Conservation (phyloP, 2,329 filamentous ascomycete species). For the Gliomastix tumulicola region DNA sequence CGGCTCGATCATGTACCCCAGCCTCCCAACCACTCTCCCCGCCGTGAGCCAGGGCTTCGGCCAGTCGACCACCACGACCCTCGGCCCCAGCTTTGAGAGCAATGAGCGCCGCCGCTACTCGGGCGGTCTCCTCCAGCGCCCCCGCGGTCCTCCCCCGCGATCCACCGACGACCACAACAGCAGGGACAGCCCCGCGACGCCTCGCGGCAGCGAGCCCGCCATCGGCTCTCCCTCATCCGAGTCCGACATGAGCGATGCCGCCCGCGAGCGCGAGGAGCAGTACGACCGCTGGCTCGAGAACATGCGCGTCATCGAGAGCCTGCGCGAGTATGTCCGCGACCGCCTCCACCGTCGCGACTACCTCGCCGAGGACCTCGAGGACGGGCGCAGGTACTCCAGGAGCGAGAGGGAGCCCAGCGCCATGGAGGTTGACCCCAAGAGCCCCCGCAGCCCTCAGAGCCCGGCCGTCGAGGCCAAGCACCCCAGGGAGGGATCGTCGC, state of each 20-base stretch:
- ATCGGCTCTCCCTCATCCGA: constrained; percentile 48
- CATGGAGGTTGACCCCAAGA: constrained; percentile 29
- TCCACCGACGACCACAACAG: constrained; percentile 17
- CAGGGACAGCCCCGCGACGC: constrained; percentile 32
- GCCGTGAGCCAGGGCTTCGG: constrained; percentile 65
- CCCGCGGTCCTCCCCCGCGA: constrained; percentile 35
- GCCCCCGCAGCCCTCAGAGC: constrained; percentile 14
- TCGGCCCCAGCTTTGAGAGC: constrained; percentile 60
- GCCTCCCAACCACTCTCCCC: constrained; percentile 45
- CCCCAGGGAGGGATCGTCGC: constrained; percentile 21
- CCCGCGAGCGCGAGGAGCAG: constrained; percentile 51
- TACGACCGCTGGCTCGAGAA: constrained; percentile 62
- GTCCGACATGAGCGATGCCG: constrained; percentile 43
- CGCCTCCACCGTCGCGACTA: constrained; percentile 52
- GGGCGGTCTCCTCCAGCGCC: constrained; percentile 59
- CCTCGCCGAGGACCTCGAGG: constrained; percentile 21
- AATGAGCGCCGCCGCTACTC: constrained; percentile 60
- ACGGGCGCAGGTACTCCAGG: too few species aligned
- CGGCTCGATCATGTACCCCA: constrained; percentile 65
- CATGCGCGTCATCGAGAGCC: constrained; percentile 56
- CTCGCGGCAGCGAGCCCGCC: constrained; percentile 33
- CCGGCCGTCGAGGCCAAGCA: constrained; percentile 9
- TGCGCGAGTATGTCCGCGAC: constrained; percentile 50
- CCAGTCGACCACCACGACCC: constrained; percentile 62
- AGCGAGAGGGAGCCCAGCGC: constrained; percentile 17